Base-by-base conservation (phyloP, 1,284 basidiomycete genomes). In the Blastosporella zonata region DNA sequence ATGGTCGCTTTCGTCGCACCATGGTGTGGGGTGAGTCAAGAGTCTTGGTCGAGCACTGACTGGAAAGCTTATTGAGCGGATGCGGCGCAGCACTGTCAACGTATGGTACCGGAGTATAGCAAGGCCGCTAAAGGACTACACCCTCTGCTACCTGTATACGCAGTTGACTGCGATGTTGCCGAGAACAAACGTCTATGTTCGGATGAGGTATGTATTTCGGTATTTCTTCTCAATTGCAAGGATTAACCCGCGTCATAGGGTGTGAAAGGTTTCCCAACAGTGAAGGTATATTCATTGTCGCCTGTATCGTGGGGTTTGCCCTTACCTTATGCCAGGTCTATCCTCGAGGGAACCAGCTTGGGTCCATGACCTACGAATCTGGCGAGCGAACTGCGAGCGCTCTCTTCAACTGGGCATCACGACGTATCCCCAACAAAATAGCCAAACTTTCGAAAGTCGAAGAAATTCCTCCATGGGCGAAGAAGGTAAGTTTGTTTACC, bases 251-350 rank as follows among this genome's bases (percentile, higher is more conserved):
- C 13, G 18, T 22, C 3, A 29, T 28, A 90, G 74, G 81, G 82
- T n/a, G 79, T 97, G 17, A 77, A 93, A 68, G 94, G 95, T 1
- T 97, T 95, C 77, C 94, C 95, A 1, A 97, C 94, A 2, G 74
- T 95, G 66, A 97, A 92, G 71, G 81, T 79, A 59, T 43, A 67
- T 23, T 21, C 34, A 22, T 37, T 21, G 3, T 6, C 15, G n/a
- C 17, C 4, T 18, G 10, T 5, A 35, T 7, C 34, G n/a, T n/a
- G 3, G n/a, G 6, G 2, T 3, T 35, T 18, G 15, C 3, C 2
- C 37, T 34, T 9, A 47, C 20, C 21, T 13, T 10, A 10, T 13
- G 25, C 10, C 55, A 89, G 81, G 70, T 90, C 5, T 95, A 87
- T 70, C 90, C 92, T 10, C 76, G 83, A 36, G 92, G 90, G 9